Evolutionary conservation across 2,329 filamentous ascomycete genomes (phyloP).

Genomic region (Neonectria hederae): DNA sequence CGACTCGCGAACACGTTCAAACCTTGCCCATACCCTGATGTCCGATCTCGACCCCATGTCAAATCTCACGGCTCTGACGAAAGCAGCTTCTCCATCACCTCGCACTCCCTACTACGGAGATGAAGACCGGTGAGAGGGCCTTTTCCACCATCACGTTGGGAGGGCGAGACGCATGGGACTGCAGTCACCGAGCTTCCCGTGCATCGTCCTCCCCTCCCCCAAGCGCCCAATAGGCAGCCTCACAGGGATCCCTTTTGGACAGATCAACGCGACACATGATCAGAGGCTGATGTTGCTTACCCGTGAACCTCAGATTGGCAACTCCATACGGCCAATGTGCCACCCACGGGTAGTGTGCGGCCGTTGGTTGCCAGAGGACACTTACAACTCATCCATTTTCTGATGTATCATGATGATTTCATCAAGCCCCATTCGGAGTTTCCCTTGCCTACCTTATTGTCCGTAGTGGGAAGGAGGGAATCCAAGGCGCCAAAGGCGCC

Average conservation of each 20-base stretch:
- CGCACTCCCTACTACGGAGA: conserved; percentile 27
- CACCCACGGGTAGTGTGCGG: conserved; percentile 3
- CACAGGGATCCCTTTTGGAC: conserved; percentile 22
- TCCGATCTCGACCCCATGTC: conserved; percentile 32
- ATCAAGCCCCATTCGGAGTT: conserved; percentile 2
- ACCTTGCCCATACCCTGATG: conserved; percentile 20
- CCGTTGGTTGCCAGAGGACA: neutral
- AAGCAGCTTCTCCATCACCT: conserved; percentile 13
- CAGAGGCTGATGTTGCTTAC: conserved; percentile 28
- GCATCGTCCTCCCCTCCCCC: conserved; percentile 14
- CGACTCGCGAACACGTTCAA: conserved; percentile 5
- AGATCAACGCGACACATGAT: conserved; percentile 38
- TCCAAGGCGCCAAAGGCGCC: neutral
- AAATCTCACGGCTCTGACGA: conserved; percentile 26
- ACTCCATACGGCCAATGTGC: conserved; percentile 12
- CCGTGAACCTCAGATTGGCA: conserved; percentile 19
- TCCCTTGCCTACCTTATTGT: neutral
- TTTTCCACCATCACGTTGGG: conserved; percentile 24
- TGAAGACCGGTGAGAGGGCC: conserved; percentile 14
- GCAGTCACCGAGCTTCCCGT: conserved; percentile 6
- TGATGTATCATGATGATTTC: too few relatives aligned
- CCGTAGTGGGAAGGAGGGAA: neutral
- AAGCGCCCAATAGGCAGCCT: conserved; percentile 11
- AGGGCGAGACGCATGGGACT: conserved; percentile 5
- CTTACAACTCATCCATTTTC: too few relatives aligned